phyloP scores from a whole-genome alignment of 768 basidiomycete genomes.

The Calvatia gigantea region DNA sequence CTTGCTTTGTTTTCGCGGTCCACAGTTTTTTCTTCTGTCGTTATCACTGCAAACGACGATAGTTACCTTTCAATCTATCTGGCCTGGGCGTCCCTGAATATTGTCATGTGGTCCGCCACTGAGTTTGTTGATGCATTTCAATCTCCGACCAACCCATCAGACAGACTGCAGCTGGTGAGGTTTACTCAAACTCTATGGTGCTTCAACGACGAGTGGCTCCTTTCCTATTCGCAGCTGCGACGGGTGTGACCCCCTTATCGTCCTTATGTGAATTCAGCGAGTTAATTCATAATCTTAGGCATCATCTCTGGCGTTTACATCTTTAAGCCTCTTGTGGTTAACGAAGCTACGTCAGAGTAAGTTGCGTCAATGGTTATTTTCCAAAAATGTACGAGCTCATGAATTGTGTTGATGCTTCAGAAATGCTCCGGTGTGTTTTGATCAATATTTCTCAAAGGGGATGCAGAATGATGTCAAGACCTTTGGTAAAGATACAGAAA shows the following conservation, averaged over 20 bases:
- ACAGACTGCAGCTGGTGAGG: not conserved
- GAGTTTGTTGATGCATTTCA: constrained; percentile 15
- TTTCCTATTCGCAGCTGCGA: constrained; percentile 49
- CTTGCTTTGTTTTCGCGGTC: not conserved
- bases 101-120: constrained; percentile 12
- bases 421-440: not conserved
- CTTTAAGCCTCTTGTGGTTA: constrained; percentile 48
- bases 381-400: constrained; percentile 1
- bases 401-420: constrained; percentile 15
- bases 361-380: constrained; percentile 10
- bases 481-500: not conserved
- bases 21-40: not conserved
- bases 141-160: constrained; percentile 8
- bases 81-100: not conserved
- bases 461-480: not conserved
- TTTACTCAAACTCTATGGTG: constrained; percentile 22
- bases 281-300: constrained; percentile 32
- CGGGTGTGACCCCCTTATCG: constrained; percentile 40
- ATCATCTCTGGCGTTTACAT: constrained; percentile 63
- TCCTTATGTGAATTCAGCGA: not conserved
- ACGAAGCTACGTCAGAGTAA: constrained; percentile 19
- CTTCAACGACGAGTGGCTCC: constrained; percentile 41
- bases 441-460: not conserved
- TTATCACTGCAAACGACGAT: not conserved
- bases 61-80: not conserved